Evolutionary conservation across 2,329 filamentous ascomycete genomes (phyloP).

Genomic region (Neonectria neomacrospora): DNA sequence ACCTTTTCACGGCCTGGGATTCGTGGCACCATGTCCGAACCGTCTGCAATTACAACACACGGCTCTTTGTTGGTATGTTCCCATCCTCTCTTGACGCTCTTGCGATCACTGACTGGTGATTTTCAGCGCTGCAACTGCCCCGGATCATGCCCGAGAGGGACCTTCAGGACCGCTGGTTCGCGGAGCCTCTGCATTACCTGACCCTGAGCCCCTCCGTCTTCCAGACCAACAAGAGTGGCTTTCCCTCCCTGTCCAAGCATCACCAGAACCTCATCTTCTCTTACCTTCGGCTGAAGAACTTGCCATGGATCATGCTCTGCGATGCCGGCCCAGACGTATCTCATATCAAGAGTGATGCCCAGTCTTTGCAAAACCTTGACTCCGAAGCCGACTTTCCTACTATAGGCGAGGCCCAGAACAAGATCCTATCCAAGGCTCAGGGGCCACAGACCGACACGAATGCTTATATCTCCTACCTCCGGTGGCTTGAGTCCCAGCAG

Average conservation of each 20-base stretch:
- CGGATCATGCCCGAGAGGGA: slow-evolving; percentile 67
- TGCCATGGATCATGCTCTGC: slow-evolving; percentile 72
- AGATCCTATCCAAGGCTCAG: slow-evolving; percentile 29
- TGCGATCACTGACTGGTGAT: not conserved
- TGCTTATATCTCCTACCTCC: slow-evolving; percentile 79
- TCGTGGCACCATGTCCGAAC: slow-evolving; percentile 90
- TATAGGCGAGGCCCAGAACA: slow-evolving; percentile 71
- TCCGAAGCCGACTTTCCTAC: slow-evolving; percentile 73
- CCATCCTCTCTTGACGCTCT: not conserved
- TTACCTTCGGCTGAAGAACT: slow-evolving; percentile 72
- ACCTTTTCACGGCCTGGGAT: slow-evolving; percentile 88
- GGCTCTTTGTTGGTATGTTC: slow-evolving; percentile 84
- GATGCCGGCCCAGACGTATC: slow-evolving; percentile 65
- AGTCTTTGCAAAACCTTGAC: slow-evolving; percentile 44
- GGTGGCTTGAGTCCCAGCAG: slow-evolving; percentile 86
- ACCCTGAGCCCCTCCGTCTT: slow-evolving; percentile 66
- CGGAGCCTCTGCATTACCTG: slow-evolving; percentile 73
- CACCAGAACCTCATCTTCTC: slow-evolving; percentile 71
- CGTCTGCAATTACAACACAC: slow-evolving; percentile 83
- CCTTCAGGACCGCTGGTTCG: slow-evolving; percentile 75
- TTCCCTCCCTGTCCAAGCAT: slow-evolving; percentile 68
- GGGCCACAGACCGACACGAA: slow-evolving; percentile 47
- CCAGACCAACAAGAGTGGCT: slow-evolving; percentile 68
- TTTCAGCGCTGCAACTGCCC: slow-evolving; percentile 66
- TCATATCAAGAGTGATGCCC: slow-evolving; percentile 41